A percentile compares a stretch with the other conserved stretches of the same genome.
Conservation (phyloP, 805 yeast genomes). For the Candida methanosorbosa region DNA sequence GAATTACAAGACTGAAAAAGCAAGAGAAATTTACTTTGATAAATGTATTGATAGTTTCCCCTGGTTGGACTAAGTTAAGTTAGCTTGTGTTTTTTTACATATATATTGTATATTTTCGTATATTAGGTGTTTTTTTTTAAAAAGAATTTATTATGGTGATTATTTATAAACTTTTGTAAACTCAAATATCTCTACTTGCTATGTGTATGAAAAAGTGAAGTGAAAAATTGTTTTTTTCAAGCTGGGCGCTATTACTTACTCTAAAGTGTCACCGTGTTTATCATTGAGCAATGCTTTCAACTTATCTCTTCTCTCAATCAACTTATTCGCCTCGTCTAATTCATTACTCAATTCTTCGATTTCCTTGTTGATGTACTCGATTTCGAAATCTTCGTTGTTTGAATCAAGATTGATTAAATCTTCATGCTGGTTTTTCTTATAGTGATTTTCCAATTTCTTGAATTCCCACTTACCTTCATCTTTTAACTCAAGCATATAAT, state of each 20-base stretch:
- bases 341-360: constrained; percentile 57
- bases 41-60: constrained; percentile 11
- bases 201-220: too few relatives aligned
- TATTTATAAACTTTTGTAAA: too few relatives aligned
- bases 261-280: too few relatives aligned
- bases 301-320: constrained; percentile 53
- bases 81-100: background rate
- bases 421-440: too few relatives aligned
- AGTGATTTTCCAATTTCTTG: constrained; percentile 11
- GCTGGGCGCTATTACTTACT: too few relatives aligned
- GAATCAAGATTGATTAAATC: constrained; percentile 32
- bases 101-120: background rate
- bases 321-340: constrained; percentile 45
- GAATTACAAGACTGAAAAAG: constrained; percentile 18
- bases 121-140: too few relatives aligned
- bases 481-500: constrained; percentile 60
- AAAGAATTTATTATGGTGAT: too few relatives aligned
- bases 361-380: constrained; percentile 72
- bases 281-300: too few relatives aligned
- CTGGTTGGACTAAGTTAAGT: too few relatives aligned
- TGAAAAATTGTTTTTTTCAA: too few relatives aligned
- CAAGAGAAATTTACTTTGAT: constrained; percentile 12
- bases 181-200: constrained; percentile 37
- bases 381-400: too few relatives aligned
- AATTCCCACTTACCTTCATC: constrained; percentile 47